Evolutionary conservation across 108 stramenopile genomes (phyloP).

Genomic region (Cyclotella kingstonii): DNA sequence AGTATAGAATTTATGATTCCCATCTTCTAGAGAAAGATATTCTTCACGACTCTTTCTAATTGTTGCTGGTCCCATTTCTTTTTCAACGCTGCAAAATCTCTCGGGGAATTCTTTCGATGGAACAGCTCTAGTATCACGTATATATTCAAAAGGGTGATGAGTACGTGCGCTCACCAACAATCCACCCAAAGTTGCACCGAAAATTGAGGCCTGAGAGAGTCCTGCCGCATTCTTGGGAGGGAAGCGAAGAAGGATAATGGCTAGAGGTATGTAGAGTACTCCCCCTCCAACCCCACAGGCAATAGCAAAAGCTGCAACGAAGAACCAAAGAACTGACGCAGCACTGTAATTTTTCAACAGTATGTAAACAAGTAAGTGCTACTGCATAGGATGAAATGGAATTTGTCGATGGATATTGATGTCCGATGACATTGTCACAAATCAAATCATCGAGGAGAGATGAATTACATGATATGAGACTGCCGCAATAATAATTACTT

Average conservation of each 20-base stretch:
- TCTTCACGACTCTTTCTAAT: conserved; percentile 17
- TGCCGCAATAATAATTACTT: no score
- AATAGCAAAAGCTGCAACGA: conserved; percentile 52
- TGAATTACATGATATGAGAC: no score
- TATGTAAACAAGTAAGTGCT: no score
- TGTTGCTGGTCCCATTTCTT: conserved; percentile 26
- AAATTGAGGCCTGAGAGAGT: conserved; percentile 64
- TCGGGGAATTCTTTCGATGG: conserved; percentile 10
- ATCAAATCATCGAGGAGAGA: no score
- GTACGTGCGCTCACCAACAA: conserved; percentile 55
- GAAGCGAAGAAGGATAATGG: conserved; percentile 60
- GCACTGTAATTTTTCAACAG: conserved; percentile 22
- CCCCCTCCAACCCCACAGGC: conserved; percentile 76
- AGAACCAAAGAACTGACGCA: conserved; percentile 66
- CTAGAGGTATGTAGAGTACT: conserved; percentile 71
- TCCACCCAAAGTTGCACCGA: conserved; percentile 65
- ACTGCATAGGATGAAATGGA: no score
- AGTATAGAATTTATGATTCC: conserved; percentile 45
- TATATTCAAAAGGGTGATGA: conserved; percentile 41
- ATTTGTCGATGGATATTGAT: no score
- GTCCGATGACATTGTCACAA: no score
- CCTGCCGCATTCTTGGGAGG: conserved; percentile 60
- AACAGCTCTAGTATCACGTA: conserved; percentile 29
- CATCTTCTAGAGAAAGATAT: conserved; percentile 29
- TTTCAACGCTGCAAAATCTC: conserved; percentile 19